phyloP scores from a whole-genome alignment of 2,329 filamentous ascomycete genomes.

The Aspergillus ochraceoroseus region DNA sequence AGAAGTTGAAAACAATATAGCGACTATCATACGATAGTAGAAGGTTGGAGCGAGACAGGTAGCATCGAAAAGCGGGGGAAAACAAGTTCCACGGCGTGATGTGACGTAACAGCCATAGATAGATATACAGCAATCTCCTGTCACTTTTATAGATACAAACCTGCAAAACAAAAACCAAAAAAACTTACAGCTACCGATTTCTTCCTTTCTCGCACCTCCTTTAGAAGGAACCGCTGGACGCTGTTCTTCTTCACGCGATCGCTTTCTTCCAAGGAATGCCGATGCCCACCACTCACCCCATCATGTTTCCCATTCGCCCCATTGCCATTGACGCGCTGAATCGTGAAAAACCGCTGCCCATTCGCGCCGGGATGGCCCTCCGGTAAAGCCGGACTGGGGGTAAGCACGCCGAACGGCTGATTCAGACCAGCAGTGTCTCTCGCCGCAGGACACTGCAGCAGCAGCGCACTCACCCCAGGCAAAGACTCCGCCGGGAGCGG shows the following conservation, averaged over 20 bases:
- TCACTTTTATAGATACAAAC: too few relatives aligned
- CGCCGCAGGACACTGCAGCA: slow-evolving; percentile 19
- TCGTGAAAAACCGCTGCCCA: slow-evolving; percentile 62
- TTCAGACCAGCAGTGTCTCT: slow-evolving; percentile 1
- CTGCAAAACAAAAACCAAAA: slow-evolving; percentile 3
- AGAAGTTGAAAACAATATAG: slow-evolving; percentile 10
- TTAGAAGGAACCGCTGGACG: slow-evolving; percentile 61
- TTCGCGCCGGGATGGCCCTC: slow-evolving; percentile 46
- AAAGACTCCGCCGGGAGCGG: slow-evolving; percentile 23
- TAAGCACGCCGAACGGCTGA: slow-evolving; percentile 44
- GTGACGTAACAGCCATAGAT: slow-evolving; percentile 20
- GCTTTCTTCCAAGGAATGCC: slow-evolving; percentile 66
- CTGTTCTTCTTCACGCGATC: slow-evolving; percentile 79
- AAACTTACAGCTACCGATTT: slow-evolving; percentile 50
- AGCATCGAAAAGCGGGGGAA: slow-evolving; percentile 12
- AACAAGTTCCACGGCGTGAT: background rate
- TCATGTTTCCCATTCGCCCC: slow-evolving; percentile 68
- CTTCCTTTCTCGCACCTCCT: slow-evolving; percentile 61
- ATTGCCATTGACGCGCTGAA: slow-evolving; percentile 73
- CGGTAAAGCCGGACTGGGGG: slow-evolving; percentile 39
- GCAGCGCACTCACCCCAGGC: slow-evolving; percentile 25
- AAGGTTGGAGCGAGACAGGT: background rate
- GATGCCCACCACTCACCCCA: slow-evolving; percentile 66
- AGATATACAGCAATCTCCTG: too few relatives aligned
- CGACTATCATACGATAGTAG: slow-evolving; percentile 2